Percentiles rank a stretch among this genome's conserved stretches.
Conservation (phyloP, 2,329 filamentous ascomycete genomes). For the Massarina eburnea region DNA sequence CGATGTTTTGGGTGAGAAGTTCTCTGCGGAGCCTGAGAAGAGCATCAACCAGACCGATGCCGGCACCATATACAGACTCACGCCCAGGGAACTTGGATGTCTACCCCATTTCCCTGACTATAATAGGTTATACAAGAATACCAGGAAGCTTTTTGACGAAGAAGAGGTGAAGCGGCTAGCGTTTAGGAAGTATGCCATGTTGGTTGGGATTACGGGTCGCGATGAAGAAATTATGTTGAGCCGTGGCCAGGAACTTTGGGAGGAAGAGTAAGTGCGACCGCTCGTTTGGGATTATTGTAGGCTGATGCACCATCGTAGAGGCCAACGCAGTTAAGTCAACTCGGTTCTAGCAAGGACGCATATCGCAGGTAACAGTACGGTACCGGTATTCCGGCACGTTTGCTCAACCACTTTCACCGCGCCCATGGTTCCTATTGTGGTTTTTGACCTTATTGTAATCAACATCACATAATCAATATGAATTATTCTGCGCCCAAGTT, state of each 20-base stretch:
- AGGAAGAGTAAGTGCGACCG: constrained; percentile 7
- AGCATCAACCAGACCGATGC: constrained; percentile 18
- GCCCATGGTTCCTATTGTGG: too few species aligned
- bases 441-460: too few species aligned
- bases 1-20: constrained; percentile 6
- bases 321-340: not conserved
- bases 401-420: too few species aligned
- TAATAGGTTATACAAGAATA: constrained; percentile 10
- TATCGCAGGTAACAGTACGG: too few species aligned
- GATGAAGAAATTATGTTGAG: constrained; percentile 1
- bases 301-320: not conserved
- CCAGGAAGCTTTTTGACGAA: constrained; percentile 13
- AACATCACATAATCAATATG: too few species aligned
- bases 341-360: not conserved
- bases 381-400: too few species aligned
- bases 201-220: constrained; percentile 2
- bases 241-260: constrained; percentile 10
- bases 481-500: too few species aligned
- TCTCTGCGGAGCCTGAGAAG: not conserved
- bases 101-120: constrained; percentile 11
- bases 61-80: constrained; percentile 14
- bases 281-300: not conserved
- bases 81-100: constrained; percentile 9
- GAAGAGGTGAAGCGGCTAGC: constrained; percentile 8
- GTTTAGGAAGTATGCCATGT: constrained; percentile 11